phyloP scores from a whole-genome alignment of 106 monocot species.

The Phalaenopsis aphrodite region DNA sequence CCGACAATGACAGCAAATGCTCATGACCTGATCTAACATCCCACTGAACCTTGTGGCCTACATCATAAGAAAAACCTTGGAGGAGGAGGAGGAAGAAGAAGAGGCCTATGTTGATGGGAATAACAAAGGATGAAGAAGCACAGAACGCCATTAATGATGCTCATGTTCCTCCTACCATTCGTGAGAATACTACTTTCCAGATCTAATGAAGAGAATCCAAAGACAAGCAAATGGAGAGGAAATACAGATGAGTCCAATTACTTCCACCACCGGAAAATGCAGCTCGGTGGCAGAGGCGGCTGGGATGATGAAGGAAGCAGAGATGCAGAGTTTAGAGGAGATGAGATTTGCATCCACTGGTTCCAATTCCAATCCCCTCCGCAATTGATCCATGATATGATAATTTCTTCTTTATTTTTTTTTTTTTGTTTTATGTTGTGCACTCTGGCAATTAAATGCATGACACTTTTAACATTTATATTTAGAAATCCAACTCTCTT shows the following conservation, averaged over 20 bases:
- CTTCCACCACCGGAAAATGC: background rate
- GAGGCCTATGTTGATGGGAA: background rate
- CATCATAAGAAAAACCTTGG: background rate
- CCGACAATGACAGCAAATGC: too few species aligned
- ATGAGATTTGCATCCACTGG: background rate
- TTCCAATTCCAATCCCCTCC: conserved; percentile 4
- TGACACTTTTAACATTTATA: too few species aligned
- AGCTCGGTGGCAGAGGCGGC: background rate
- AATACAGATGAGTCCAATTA: background rate
- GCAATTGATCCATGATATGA: conserved; percentile 3
- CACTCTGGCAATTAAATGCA: too few species aligned
- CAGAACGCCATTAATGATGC: background rate
- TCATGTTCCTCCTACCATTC: background rate
- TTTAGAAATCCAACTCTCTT: too few species aligned
- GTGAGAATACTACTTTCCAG: background rate
- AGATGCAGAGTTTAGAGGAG: background rate
- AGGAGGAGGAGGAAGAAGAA: background rate
- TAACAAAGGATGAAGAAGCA: background rate
- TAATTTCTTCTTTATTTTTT: background rate
- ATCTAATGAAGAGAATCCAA: background rate
- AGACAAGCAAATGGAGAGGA: background rate
- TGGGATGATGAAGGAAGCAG: background rate
- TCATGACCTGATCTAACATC: background rate
- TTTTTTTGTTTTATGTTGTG: background rate
- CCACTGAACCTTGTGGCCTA: background rate